Evolutionary conservation across 1,284 basidiomycete species (phyloP).

Genomic region (Trichosporon sp.): DNA sequence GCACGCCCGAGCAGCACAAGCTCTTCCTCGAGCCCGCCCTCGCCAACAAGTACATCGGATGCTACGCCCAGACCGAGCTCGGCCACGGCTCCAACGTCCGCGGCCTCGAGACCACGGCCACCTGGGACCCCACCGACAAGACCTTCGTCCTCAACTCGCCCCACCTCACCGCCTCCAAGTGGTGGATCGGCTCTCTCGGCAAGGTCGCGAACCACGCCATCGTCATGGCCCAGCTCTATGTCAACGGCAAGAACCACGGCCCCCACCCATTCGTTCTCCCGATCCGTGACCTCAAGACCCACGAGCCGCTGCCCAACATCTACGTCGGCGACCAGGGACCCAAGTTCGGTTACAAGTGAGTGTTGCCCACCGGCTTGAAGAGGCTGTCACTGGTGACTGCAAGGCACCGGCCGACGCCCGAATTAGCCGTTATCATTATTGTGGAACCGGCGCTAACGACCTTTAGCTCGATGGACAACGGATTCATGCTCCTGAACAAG

Average conservation of each 20-base stretch:
- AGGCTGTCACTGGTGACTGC: neutral
- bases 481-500: slow-evolving; percentile 55
- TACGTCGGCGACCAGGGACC: slow-evolving; percentile 59
- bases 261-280: slow-evolving; percentile 58
- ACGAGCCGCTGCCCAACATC: slow-evolving; percentile 53
- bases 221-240: slow-evolving; percentile 56
- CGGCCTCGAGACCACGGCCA: slow-evolving; percentile 58
- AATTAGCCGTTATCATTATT: neutral
- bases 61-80: slow-evolving; percentile 56
- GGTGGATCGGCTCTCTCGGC: slow-evolving; percentile 59
- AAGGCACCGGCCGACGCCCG: neutral
- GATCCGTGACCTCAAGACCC: slow-evolving; percentile 55
- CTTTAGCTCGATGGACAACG: slow-evolving; percentile 52
- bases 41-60: slow-evolving; percentile 50
- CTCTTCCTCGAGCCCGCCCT: slow-evolving; percentile 20
- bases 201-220: slow-evolving; percentile 57
- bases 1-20: slow-evolving; percentile 22
- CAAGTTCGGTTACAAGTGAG: slow-evolving; percentile 58
- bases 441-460: neutral
- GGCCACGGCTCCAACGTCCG: slow-evolving; percentile 57
- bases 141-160: slow-evolving; percentile 58
- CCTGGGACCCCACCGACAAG: slow-evolving; percentile 55
- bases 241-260: slow-evolving; percentile 56
- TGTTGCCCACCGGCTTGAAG: neutral
- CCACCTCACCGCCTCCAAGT: slow-evolving; percentile 53